Evolutionary conservation across 2,329 filamentous ascomycete species (phyloP), one percentile per base, ranked within the genome.

Genomic region (Talaromyces sp.): DNA sequence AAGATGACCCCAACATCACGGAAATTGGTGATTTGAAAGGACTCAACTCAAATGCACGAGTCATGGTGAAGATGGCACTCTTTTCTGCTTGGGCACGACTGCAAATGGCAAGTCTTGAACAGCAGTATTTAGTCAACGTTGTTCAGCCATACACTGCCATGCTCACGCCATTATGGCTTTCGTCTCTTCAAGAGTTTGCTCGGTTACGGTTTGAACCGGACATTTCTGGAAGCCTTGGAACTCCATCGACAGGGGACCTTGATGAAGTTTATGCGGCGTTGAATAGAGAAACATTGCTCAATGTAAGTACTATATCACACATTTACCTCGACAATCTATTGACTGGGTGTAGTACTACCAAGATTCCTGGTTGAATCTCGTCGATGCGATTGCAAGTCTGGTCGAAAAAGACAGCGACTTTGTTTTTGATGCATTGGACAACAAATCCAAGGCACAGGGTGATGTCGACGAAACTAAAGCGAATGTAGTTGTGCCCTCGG

Each of bases 371-470:
- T 83, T 99, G 45, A 96, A 95, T 71, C 86, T 99, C 11, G 94
- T 99, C 1, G 93, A 99, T 79, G 96, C 95, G 3, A 98, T 99
- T 76, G 94, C 95, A 11, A 97, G 93, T 73, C 83, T 99, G 5
- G 97, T 99, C 66, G 95, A 98, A 73, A 94, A 97, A 77, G 95
- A 99, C 74, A 97, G 93, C 77, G 92, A 95, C 67, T 97, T 97
- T 69, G 95, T 99, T 2, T 99, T 99, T 74, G 93, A 97, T 77
- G 95, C 95, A 1, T 81, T 99, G 6, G 95, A 99, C 74, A 93
- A 93, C 61, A 97, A 95, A 73, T 79, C 81, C 1, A 74, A 78
- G 58, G 67, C 73, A 11, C 71, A 76, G 17, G 72, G 77, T 1
- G 66, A 69, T 19, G 63, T 68, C 22, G 58, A 64, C 22, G 70